These are phyloP conservation scores for Trypanosoma lewisi DNA, from an alignment of 208 protist species.

Conservation along the genomic window DNA sequence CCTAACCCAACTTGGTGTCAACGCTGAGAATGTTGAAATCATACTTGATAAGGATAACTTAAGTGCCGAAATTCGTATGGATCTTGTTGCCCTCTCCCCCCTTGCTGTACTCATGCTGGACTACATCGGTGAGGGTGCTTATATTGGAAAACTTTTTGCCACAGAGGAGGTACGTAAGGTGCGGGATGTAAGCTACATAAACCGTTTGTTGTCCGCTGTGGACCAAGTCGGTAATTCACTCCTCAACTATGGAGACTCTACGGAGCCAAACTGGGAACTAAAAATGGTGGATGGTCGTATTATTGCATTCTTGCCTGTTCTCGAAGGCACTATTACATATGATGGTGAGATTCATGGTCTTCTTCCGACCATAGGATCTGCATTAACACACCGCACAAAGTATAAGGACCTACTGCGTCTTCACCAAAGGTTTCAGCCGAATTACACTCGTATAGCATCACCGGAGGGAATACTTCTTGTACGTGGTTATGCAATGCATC, in stretches of 20 bases:
- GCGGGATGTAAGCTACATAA: conserved; percentile 69
- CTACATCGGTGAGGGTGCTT: conserved; percentile 67
- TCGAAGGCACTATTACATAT: conserved; percentile 79
- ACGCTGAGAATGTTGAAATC: conserved; percentile 65
- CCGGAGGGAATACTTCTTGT: conserved; percentile 75
- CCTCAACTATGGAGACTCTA: conserved; percentile 63
- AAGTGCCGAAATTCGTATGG: conserved; percentile 43
- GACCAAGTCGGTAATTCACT: conserved; percentile 74
- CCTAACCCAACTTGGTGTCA: conserved; percentile 89
- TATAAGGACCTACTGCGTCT: conserved; percentile 88
- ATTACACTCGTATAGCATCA: conserved; percentile 56
- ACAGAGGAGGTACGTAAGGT: conserved; percentile 71
- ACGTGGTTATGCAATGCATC: conserved; percentile 78
- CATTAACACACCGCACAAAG: conserved; percentile 55
- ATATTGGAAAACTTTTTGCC: conserved; percentile 90
- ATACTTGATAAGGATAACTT: conserved; percentile 38
- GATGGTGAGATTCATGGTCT: conserved; percentile 79
- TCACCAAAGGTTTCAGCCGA: conserved; percentile 80
- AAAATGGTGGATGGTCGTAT: conserved; percentile 80
- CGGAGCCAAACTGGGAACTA: conserved; percentile 68
- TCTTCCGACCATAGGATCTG: conserved; percentile 84
- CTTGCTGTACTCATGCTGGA: conserved; percentile 88
- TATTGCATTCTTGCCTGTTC: conserved; percentile 81
- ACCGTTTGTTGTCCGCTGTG: conserved; percentile 58
- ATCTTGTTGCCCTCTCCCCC: conserved; percentile 72